Percentiles rank a stretch among this genome's conserved stretches.
phyloP scores from a whole-genome alignment of 1,284 basidiomycete genomes.

The Gastroboletus turbinatus region DNA sequence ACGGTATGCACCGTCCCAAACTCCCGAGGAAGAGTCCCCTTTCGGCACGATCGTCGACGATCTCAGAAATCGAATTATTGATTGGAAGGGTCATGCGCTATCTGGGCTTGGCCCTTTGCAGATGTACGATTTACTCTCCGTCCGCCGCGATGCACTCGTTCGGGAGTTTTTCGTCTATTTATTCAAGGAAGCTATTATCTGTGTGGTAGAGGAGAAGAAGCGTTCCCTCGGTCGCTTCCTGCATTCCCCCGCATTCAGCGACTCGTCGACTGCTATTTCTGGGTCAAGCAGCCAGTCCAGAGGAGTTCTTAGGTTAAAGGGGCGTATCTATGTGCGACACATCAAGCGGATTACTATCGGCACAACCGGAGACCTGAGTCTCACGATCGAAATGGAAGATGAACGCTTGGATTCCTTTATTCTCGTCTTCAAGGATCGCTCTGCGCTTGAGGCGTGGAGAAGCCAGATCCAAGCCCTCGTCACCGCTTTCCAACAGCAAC shows the following conservation, averaged over 20 bases:
- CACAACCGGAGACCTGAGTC: slow-evolving; percentile 76
- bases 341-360: slow-evolving; percentile 85
- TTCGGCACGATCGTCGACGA: slow-evolving; percentile 85
- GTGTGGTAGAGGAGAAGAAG: slow-evolving; percentile 92
- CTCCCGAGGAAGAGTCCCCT: slow-evolving; percentile 58
- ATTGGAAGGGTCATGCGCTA: slow-evolving; percentile 92
- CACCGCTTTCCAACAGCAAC: slow-evolving; percentile 54
- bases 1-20: slow-evolving; percentile 23
- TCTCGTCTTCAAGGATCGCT: slow-evolving; percentile 88
- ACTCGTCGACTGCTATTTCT: slow-evolving; percentile 45
- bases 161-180: slow-evolving; percentile 94
- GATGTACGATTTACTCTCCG: slow-evolving; percentile 88
- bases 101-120: slow-evolving; percentile 84
- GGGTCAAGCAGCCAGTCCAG: slow-evolving; percentile 49
- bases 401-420: slow-evolving; percentile 92
- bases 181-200: slow-evolving; percentile 95
- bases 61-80: slow-evolving; percentile 82
- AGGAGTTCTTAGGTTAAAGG: slow-evolving; percentile 87
- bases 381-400: slow-evolving; percentile 95
- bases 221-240: slow-evolving; percentile 72
- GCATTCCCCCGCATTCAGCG: slow-evolving; percentile 52
- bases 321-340: slow-evolving; percentile 91
- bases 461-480: slow-evolving; percentile 76
- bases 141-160: slow-evolving; percentile 83
- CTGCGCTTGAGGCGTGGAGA: slow-evolving; percentile 87